Conservation (phyloP, 2,329 filamentous ascomycete species). For the Penicillium occitanis region DNA sequence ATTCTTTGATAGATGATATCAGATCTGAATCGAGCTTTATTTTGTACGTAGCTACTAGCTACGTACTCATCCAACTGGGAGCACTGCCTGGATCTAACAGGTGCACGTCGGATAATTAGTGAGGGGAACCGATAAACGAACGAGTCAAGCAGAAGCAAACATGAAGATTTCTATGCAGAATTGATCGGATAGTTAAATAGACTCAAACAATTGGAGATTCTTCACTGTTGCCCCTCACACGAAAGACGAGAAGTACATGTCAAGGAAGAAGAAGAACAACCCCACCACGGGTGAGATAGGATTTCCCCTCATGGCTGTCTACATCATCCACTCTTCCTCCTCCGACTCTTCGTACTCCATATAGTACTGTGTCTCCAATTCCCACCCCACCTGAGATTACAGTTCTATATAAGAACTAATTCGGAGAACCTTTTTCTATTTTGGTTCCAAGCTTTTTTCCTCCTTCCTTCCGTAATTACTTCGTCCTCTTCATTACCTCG, state of each 20-base stretch:
- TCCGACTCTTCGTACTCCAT: not conserved
- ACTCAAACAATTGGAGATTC: not conserved
- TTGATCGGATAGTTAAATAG: not conserved
- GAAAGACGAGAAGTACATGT: not conserved
- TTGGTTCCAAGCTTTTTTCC: not conserved
- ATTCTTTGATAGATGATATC: not conserved
- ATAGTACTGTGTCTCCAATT: not conserved
- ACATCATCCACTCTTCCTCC: not conserved
- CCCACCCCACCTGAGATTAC: not conserved
- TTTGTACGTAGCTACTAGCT: not conserved
- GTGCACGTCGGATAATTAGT: not conserved
- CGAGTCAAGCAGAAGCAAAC: not conserved
- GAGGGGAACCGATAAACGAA: not conserved
- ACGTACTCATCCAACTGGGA: not conserved
- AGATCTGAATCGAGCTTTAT: not conserved
- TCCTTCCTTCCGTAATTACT: not conserved
- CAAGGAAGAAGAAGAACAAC: not conserved
- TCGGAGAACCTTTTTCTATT: not conserved
- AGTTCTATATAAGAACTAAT: conserved; percentile 10
- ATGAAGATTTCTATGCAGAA: not conserved
- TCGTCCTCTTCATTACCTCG: not conserved
- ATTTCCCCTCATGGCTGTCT: conserved; percentile 8
- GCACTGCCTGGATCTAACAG: not conserved
- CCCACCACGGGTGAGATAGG: not conserved
- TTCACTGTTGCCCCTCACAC: not conserved